Percentiles rank a stretch among this genome's conserved stretches.
These are phyloP conservation scores for Magnaporthiopsis incrustans DNA, from an alignment of 2,329 filamentous ascomycete genomes.

Conservation along the genomic window DNA sequence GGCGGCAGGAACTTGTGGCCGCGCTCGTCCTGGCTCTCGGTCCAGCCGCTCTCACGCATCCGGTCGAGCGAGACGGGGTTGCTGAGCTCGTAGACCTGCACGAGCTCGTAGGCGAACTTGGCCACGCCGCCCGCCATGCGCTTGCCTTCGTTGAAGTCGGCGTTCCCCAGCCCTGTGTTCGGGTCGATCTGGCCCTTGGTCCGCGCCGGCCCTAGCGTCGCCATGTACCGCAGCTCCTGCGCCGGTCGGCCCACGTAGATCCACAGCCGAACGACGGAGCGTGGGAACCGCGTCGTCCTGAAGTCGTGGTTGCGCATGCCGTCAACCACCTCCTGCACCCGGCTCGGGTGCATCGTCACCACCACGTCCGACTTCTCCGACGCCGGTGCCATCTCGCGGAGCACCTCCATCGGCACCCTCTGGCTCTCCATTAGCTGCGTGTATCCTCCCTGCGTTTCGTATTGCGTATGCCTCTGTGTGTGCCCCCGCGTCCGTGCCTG, in stretches of 20 bases:
- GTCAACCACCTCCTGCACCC: constrained; percentile 39
- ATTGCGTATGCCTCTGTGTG: constrained; percentile 13
- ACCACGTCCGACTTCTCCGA: constrained; percentile 46
- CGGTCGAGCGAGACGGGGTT: constrained; percentile 44
- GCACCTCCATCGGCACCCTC: constrained; percentile 39
- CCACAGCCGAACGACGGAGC: constrained; percentile 52
- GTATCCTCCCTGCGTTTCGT: constrained; percentile 16
- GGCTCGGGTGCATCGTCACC: constrained; percentile 38
- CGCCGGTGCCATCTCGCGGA: constrained; percentile 39
- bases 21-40: constrained; percentile 35
- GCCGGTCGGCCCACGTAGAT: constrained; percentile 43
- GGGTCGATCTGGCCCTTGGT: constrained; percentile 38
- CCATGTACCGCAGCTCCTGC: constrained; percentile 51
- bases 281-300: constrained; percentile 46
- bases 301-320: constrained; percentile 48
- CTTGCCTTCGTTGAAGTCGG: constrained; percentile 38
- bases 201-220: constrained; percentile 38
- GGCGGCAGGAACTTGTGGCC: constrained; percentile 48
- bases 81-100: constrained; percentile 54
- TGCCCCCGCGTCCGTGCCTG: background rate
- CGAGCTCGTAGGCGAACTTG: constrained; percentile 43
- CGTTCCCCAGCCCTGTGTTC: constrained; percentile 39
- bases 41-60: constrained; percentile 48
- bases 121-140: constrained; percentile 14
- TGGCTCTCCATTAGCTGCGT: constrained; percentile 37